These are phyloP conservation scores for Mycena belliarum DNA, from an alignment of 768 basidiomycete genomes.

Conservation along the genomic window DNA sequence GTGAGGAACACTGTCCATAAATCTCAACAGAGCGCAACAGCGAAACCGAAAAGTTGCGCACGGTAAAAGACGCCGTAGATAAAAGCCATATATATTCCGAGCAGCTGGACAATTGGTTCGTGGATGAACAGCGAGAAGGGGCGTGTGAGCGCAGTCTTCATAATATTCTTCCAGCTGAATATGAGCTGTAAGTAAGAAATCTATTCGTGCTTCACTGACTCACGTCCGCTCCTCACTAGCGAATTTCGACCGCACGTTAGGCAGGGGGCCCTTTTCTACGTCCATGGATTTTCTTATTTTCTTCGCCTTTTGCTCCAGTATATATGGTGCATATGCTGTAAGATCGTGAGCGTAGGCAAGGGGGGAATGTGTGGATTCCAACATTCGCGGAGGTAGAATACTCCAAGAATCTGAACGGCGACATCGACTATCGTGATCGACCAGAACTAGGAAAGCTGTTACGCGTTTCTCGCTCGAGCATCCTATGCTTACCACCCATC, in stretches of 20 bases:
- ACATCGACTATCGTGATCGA: slow-evolving; percentile 61
- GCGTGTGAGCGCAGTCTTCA: slow-evolving; percentile 55
- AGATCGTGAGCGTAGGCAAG: slow-evolving; percentile 23
- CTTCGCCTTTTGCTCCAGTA: slow-evolving; percentile 53
- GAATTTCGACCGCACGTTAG: slow-evolving; percentile 47
- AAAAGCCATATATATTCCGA: slow-evolving; percentile 71
- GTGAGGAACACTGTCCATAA: slow-evolving; percentile 59
- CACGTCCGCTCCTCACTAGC: slow-evolving; percentile 35
- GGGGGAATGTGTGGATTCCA: slow-evolving; percentile 21
- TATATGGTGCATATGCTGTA: slow-evolving; percentile 44
- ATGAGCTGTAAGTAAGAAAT: background rate
- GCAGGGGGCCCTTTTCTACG: slow-evolving; percentile 42
- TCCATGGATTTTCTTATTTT: slow-evolving; percentile 45
- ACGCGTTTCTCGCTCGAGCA: background rate
- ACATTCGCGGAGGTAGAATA: slow-evolving; percentile 68
- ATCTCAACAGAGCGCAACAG: background rate
- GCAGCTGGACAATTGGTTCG: slow-evolving; percentile 69
- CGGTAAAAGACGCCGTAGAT: slow-evolving; percentile 64
- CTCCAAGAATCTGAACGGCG: slow-evolving; percentile 52
- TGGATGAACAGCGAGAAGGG: slow-evolving; percentile 63
- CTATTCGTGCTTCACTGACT: background rate
- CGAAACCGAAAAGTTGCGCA: too few species aligned
- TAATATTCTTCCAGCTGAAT: slow-evolving; percentile 45
- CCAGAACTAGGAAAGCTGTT: slow-evolving; percentile 46
- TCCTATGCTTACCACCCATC: slow-evolving; percentile 12